A percentile compares a stretch with the other conserved stretches of the same genome.
Conservation (phyloP, 2,329 filamentous ascomycete species). For the Clonostachys sp. region DNA sequence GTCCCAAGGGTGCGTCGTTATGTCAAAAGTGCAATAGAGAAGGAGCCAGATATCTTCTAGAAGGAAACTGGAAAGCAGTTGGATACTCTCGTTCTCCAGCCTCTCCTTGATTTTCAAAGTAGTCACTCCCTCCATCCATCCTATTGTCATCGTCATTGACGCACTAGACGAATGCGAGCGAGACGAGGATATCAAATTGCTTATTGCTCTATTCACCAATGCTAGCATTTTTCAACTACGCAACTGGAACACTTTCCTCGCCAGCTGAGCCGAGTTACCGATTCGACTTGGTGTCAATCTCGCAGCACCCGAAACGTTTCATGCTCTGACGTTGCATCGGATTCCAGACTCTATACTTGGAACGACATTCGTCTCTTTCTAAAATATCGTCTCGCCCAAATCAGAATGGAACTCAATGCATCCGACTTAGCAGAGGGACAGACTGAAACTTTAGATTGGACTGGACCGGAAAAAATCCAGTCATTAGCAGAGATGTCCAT, state of each 20-base stretch:
- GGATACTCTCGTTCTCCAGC: background rate
- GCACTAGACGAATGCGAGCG: background rate
- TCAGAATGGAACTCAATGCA: conserved; percentile 13
- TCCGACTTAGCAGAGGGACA: background rate
- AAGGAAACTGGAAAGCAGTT: background rate
- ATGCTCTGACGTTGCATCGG: conserved; percentile 25
- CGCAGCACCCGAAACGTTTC: conserved; percentile 15
- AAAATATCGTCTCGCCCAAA: conserved; percentile 14
- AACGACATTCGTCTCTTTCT: conserved; percentile 27
- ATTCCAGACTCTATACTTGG: conserved; percentile 14
- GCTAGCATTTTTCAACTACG: background rate
- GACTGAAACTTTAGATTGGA: conserved; percentile 3
- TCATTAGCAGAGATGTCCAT: no score
- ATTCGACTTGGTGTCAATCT: conserved; percentile 23
- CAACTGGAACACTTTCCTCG: conserved; percentile 24
- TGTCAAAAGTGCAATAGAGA: background rate
- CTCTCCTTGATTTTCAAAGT: background rate
- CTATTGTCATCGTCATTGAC: background rate
- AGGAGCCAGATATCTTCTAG: background rate
- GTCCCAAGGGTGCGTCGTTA: background rate
- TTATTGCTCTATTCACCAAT: conserved; percentile 1
- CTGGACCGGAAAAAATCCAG: background rate
- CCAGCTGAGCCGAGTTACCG: conserved; percentile 28
- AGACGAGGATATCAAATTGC: background rate
- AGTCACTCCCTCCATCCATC: background rate